phyloP scores from a whole-genome alignment of 345 rosid genomes.

The Pistacia integerrima region DNA sequence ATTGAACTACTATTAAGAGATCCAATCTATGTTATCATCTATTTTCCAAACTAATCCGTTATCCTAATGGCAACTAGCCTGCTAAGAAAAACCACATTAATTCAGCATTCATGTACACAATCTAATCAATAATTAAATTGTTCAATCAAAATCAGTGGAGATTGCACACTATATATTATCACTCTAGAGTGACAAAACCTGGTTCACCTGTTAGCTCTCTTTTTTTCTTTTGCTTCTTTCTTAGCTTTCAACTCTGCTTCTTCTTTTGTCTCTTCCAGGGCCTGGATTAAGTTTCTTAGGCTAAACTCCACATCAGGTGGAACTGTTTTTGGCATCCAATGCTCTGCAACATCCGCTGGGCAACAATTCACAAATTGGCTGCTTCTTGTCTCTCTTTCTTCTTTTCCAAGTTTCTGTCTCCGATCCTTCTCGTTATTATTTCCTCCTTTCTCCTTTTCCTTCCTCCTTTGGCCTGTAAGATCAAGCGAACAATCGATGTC shows the following conservation, averaged over 20 bases:
- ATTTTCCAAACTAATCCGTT: no score
- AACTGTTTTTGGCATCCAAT: constrained; percentile 33
- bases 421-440: constrained; percentile 12
- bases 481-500: constrained; percentile 51
- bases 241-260: no score
- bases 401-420: constrained; percentile 11
- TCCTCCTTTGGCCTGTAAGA: constrained; percentile 38
- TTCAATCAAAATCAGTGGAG: no score
- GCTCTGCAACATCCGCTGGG: constrained; percentile 36
- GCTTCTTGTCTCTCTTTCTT: constrained; percentile 11
- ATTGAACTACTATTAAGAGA: no score
- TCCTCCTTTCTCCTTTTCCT: constrained; percentile 23
- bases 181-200: no score
- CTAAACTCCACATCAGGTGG: constrained; percentile 2
- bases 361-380: constrained; percentile 32
- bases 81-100: no score
- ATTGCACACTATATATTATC: no score
- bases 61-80: no score
- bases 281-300: constrained; percentile 30
- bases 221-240: neutral
- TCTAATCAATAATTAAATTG: no score
- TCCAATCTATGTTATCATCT: no score
- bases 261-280: constrained; percentile 8
- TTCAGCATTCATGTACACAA: no score
- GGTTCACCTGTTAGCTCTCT: no score